These are phyloP conservation scores for Pyrenula massariospora DNA, from an alignment of 495 filamentous ascomycete species.

Conservation along the genomic window DNA sequence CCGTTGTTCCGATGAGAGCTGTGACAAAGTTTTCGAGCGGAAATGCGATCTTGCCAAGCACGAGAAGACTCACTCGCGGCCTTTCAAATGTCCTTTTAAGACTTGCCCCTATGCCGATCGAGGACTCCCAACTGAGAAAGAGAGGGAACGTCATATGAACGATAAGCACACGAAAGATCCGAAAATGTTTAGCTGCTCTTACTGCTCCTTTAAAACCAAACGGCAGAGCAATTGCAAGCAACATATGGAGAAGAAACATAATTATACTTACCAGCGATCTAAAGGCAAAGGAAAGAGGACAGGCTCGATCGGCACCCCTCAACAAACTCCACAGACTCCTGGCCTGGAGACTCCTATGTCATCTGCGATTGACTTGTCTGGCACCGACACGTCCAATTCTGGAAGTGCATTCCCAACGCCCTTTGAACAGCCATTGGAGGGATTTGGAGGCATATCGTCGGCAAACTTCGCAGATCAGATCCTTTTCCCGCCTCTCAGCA, in stretches of 20 bases:
- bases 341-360: neutral
- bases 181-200: conserved; percentile 69
- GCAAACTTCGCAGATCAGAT: neutral
- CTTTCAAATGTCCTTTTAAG: conserved; percentile 76
- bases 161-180: conserved; percentile 84
- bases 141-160: conserved; percentile 87
- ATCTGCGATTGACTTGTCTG: neutral
- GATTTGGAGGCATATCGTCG: neutral
- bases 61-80: conserved; percentile 91
- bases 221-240: conserved; percentile 97
- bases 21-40: conserved; percentile 84
- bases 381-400: neutral
- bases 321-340: neutral
- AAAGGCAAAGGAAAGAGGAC: conserved; percentile 66
- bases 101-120: conserved; percentile 77
- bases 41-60: conserved; percentile 92
- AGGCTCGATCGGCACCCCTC: neutral
- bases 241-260: conserved; percentile 98
- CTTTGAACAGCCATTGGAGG: neutral
- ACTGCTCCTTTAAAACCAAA: conserved; percentile 89
- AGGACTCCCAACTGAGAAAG: conserved; percentile 96
- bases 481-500: neutral
- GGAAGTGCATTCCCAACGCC: neutral
- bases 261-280: conserved; percentile 77
- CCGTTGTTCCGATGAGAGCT: conserved; percentile 55